Conservation (phyloP, 148 eudicot genomes). For the Chenopodium album region DNA sequence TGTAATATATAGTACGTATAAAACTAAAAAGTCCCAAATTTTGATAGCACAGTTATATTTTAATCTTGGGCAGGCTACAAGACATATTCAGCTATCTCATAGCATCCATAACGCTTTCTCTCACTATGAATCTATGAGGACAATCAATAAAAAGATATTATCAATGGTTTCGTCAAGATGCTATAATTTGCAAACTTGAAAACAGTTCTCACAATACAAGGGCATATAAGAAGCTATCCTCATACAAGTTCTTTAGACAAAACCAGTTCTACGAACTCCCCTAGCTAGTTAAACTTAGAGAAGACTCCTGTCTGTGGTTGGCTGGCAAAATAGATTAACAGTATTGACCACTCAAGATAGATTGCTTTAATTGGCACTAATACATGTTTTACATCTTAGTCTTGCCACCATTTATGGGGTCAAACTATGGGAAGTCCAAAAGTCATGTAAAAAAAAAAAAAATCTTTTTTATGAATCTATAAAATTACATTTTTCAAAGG, state of each 20-base stretch:
- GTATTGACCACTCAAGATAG: neutral
- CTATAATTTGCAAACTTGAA: neutral
- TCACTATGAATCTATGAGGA: neutral
- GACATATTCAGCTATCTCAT: neutral
- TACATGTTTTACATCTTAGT: neutral
- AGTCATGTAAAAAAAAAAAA: no score
- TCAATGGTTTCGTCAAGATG: neutral
- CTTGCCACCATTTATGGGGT: neutral
- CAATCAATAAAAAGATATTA: neutral
- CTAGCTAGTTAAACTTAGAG: neutral
- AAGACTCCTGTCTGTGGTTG: neutral
- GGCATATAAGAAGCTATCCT: neutral
- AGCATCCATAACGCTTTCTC: neutral
- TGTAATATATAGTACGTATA: no score
- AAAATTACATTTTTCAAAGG: neutral
- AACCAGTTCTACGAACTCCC: neutral
- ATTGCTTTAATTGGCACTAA: neutral
- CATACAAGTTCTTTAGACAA: neutral
- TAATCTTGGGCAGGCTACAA: neutral
- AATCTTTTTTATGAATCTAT: neutral
- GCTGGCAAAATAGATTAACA: neutral
- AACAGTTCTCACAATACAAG: neutral
- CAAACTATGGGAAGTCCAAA: neutral
- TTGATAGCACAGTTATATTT: no score
- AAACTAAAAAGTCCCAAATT: no score